Conservation (phyloP, 805 yeast genomes). For the Metschnikowia cerradonensis region DNA sequence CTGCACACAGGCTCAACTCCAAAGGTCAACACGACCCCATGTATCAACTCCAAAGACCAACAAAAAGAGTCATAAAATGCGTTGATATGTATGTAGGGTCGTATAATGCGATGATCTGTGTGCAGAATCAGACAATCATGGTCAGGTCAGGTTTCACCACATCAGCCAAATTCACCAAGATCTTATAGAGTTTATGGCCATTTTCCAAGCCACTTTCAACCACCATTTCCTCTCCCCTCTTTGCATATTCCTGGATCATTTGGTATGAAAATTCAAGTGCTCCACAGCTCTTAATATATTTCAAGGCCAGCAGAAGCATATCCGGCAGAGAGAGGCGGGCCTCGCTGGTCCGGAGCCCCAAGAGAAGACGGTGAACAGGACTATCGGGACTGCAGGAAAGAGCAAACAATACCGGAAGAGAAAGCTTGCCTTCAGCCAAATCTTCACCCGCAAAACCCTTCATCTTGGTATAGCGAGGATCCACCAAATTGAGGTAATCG, state of each 20-base stretch:
- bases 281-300: slow-evolving; percentile 20
- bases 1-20: background rate
- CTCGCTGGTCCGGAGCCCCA: slow-evolving; percentile 8
- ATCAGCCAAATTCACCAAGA: background rate
- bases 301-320: slow-evolving; percentile 20
- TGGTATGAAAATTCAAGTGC: slow-evolving; percentile 25
- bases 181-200: background rate
- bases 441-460: slow-evolving; percentile 76
- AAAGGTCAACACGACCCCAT: background rate
- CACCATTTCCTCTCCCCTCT: slow-evolving; percentile 17
- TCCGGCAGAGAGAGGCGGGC: slow-evolving; percentile 4
- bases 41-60: too few species aligned
- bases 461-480: slow-evolving; percentile 50
- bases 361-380: slow-evolving; percentile 25
- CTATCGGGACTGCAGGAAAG: slow-evolving; percentile 5
- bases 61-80: too few species aligned
- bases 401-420: slow-evolving; percentile 75
- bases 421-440: slow-evolving; percentile 82
- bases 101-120: too few species aligned
- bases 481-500: slow-evolving; percentile 69
- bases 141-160: background rate
- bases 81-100: background rate
- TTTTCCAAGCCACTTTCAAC: background rate
- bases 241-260: slow-evolving; percentile 21
- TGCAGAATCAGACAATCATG: background rate